Conservation (phyloP, 2,329 filamentous ascomycete genomes). For the Sporothrix pseudoabietina region DNA sequence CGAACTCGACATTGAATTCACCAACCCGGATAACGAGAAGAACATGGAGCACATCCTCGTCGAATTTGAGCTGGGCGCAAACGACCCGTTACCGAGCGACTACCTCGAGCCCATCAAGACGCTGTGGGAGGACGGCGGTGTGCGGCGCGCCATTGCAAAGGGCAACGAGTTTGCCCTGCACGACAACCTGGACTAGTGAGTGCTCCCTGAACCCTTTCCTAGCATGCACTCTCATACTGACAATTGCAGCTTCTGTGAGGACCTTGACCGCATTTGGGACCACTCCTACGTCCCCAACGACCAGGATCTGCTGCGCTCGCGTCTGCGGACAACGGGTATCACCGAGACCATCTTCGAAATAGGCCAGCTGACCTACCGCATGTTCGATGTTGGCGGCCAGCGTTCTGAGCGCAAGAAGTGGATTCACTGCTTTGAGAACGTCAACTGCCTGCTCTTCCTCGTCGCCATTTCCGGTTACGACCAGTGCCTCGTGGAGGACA, state of each 20-base stretch:
- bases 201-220: slow-evolving; percentile 32
- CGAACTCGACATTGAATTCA: slow-evolving; percentile 77
- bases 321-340: slow-evolving; percentile 90
- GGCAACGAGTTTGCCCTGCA: slow-evolving; percentile 97
- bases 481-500: slow-evolving; percentile 93
- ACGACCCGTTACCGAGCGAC: slow-evolving; percentile 76
- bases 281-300: slow-evolving; percentile 85
- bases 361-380: slow-evolving; percentile 88
- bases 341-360: slow-evolving; percentile 94
- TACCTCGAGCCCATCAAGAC: slow-evolving; percentile 80
- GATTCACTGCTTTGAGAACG: slow-evolving; percentile 96
- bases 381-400: slow-evolving; percentile 95
- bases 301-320: slow-evolving; percentile 89
- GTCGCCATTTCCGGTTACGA: slow-evolving; percentile 96
- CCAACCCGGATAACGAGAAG: slow-evolving; percentile 77
- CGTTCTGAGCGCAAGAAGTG: slow-evolving; percentile 94
- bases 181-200: slow-evolving; percentile 92
- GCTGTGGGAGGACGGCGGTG: slow-evolving; percentile 81
- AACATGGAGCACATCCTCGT: slow-evolving; percentile 75
- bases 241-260: slow-evolving; percentile 72
- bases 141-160: slow-evolving; percentile 84
- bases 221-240: not conserved
- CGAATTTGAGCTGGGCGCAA: slow-evolving; percentile 78
- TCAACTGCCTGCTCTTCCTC: slow-evolving; percentile 88
- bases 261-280: slow-evolving; percentile 73